Evolutionary conservation across 495 filamentous ascomycete species (phyloP), one percentile per base, ranked within the genome.

Genomic region (Poronia punctata): DNA sequence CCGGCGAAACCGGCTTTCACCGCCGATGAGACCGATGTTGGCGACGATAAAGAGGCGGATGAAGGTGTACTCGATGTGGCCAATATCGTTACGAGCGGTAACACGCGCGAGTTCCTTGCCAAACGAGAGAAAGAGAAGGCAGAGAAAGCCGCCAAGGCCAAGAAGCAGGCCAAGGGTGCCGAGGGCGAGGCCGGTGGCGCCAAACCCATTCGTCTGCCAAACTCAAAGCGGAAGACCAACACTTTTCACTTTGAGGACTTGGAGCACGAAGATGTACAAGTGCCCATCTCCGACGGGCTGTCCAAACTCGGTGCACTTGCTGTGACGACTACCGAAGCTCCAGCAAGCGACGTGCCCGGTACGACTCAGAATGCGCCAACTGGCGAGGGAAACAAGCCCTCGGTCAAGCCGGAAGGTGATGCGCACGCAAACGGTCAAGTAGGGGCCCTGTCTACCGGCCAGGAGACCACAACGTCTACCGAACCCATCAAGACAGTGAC

Each of bases 61-160:
- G 92, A 98, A 38, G 92, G 92, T 2, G 85, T 92, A 3, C 67
- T 97, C 10, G 88, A 98, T 56, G 88, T 98, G 21, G 92, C 92
- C 15, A 90, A 81, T 43, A 94, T 98, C 49, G 88, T 98, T 15
- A 76, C 79, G 1, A 88, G 83, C 43, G 93, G 92, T 24, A 86
- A 96, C 64, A 90, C 89, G 28, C 82, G 78, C 38, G 93, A 97
- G 51, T 95, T 87, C 49, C 69, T 98, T 8, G 89, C 87, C 5
- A 85, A 84, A 54, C 83, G 87, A 53, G 93, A 97, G 50, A 88
- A 83, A 61, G 87, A 94, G 54, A 96, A 94, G 67, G 75, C 74
- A n/a, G 84, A 79, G 38, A 80, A 73, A 65, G 69, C n/a, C n/a
- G n/a, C 69, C 0, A 74, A 70, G 40, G 45, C 47, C 2, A 67